Base-by-base conservation (phyloP, 179 eudicot species). In the Vitellaria paradoxa region DNA sequence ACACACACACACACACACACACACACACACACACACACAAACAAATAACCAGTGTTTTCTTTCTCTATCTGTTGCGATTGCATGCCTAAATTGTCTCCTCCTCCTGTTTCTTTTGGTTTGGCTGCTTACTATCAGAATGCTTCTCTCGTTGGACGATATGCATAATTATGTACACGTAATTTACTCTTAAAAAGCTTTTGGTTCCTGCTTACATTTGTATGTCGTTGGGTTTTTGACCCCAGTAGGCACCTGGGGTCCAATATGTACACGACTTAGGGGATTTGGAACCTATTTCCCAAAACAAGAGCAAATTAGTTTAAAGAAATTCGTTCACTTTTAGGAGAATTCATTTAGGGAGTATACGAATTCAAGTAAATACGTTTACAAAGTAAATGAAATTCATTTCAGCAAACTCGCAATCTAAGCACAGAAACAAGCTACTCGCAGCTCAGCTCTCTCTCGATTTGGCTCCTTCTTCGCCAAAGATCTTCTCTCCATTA, bases 391-490 rank as follows among this genome's bases (percentile, higher is more conserved):
- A n/a, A n/a, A n/a, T n/a, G n/a, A n/a, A n/a, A n/a, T n/a, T n/a
- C n/a, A n/a, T n/a, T n/a, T n/a, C n/a, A n/a, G n/a, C 14, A 23
- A 52, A 8, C 60, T 6, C 40, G 50, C 37, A 15, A 61, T 61
- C 75, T 10, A 78, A 64, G 13, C 57, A 3, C 71, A 18, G 26
- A 23, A 50, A 24, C 45, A 45, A 63, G 23, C 71, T 47, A 8
- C 70, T 70, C 64, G 79, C 84, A 68, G 85, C 90, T 11, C 84
- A 80, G 3, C 84, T 84, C 74, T 80, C 89, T 7, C 89, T 89
- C 7, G 93, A 93, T 47, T 77, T 83, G 14, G 91, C 87, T 56
- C 40, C 37, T 30, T 86, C 86, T 18, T 86, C 93, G 6, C 81
- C 84, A 0, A 85, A 72, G 56, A 23, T 69, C 49, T 75, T 82